Evolutionary conservation across 345 rosid genomes (phyloP).

Genomic region (Eucalyptus polyanthemos): DNA sequence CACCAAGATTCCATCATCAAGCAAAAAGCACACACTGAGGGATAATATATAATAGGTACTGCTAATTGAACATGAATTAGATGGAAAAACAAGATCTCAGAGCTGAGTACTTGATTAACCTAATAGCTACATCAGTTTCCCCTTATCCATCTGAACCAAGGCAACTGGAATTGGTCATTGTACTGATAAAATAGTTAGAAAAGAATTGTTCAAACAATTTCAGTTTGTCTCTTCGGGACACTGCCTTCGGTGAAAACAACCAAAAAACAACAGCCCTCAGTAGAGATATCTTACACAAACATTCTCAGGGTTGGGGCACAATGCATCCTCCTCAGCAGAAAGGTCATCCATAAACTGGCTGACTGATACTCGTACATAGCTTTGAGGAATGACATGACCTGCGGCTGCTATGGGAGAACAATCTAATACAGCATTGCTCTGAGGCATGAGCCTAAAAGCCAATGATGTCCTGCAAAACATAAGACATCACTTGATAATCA

Average conservation of each 20-base stretch:
- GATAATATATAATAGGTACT: not conserved
- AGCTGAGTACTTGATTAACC: not conserved
- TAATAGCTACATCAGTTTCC: not conserved
- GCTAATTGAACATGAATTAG: not conserved
- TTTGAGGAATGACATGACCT: constrained; percentile 88
- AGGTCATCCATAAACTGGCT: constrained; percentile 99
- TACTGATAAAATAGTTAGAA: not conserved
- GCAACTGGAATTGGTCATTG: not conserved
- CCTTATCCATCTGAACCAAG: not conserved
- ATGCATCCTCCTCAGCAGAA: constrained; percentile 80
- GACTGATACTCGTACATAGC: constrained; percentile 86
- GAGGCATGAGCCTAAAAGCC: constrained; percentile 94
- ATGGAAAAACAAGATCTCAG: not conserved
- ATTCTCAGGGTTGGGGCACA: constrained; percentile 48
- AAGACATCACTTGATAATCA: not conserved
- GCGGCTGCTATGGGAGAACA: constrained; percentile 94
- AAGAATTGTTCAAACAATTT: not conserved
- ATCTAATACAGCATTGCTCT: constrained; percentile 89
- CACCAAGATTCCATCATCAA: not conserved
- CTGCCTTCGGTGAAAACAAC: not conserved
- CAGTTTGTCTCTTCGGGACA: not conserved
- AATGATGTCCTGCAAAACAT: constrained; percentile 52
- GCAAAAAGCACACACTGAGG: not conserved
- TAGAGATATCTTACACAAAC: constrained; percentile 38
- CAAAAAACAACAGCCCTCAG: not conserved